Conservation (phyloP, 2,329 filamentous ascomycete genomes). For the Diaporthe citrichinensis region DNA sequence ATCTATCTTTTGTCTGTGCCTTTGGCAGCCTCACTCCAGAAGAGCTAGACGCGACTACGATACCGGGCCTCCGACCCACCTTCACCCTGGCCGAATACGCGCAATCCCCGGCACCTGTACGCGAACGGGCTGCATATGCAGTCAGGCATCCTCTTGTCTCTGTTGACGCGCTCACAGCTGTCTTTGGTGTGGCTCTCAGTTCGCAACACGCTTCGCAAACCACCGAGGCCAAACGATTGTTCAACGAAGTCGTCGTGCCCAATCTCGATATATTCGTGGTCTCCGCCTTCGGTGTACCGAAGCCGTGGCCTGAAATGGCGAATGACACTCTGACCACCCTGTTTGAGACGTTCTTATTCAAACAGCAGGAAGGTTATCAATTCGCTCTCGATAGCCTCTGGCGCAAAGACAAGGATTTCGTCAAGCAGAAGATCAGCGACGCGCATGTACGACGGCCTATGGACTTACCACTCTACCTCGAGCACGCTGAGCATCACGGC, state of each 20-base stretch:
- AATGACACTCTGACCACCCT: conserved; percentile 82
- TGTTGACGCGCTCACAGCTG: conserved; percentile 81
- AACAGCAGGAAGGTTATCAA: conserved; percentile 82
- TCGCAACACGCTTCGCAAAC: conserved; percentile 73
- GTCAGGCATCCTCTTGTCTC: conserved; percentile 91
- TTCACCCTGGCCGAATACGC: conserved; percentile 75
- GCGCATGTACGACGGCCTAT: conserved; percentile 79
- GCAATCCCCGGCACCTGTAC: conserved; percentile 63
- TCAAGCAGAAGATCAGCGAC: conserved; percentile 84
- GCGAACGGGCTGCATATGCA: conserved; percentile 70
- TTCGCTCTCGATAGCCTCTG: conserved; percentile 94
- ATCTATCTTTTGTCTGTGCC: conserved; percentile 92
- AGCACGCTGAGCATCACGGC: conserved; percentile 83
- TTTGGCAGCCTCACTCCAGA: conserved; percentile 83
- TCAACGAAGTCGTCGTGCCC: conserved; percentile 77
- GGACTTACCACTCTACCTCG: conserved; percentile 78
- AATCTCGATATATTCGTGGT: conserved; percentile 86
- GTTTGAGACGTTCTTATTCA: conserved; percentile 87
- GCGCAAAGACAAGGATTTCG: conserved; percentile 91
- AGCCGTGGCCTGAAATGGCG: conserved; percentile 82
- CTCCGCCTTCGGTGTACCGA: conserved; percentile 81
- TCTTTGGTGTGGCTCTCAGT: conserved; percentile 75
- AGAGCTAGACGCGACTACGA: conserved; percentile 85
- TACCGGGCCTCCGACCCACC: conserved; percentile 84
- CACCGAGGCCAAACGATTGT: conserved; percentile 74